A percentile compares a stretch with the other conserved stretches of the same genome.
phyloP scores from a whole-genome alignment of 495 filamentous ascomycete genomes.

The Penicillium waksmanii region DNA sequence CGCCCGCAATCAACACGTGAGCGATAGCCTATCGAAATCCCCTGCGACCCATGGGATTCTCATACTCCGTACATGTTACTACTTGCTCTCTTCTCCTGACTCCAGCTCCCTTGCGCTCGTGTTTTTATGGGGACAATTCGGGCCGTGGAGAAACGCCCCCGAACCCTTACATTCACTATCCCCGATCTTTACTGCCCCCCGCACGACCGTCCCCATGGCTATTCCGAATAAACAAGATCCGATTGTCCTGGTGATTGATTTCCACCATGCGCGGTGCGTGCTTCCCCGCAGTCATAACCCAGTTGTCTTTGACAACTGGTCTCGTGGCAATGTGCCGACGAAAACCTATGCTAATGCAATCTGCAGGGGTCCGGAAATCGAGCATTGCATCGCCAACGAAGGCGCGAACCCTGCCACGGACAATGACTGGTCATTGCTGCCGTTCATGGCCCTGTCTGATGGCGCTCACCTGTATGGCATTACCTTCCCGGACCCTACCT shows the following conservation, averaged over 20 bases:
- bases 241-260: slow-evolving; percentile 89
- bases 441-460: slow-evolving; percentile 97
- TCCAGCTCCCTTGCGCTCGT: slow-evolving; percentile 3
- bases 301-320: background rate
- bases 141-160: slow-evolving; percentile 18
- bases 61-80: background rate
- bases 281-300: background rate
- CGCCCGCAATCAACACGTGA: slow-evolving; percentile 34
- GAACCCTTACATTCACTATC: slow-evolving; percentile 12
- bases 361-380: slow-evolving; percentile 86
- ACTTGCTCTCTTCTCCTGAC: background rate
- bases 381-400: slow-evolving; percentile 85
- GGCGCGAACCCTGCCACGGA: slow-evolving; percentile 78
- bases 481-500: background rate
- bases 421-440: slow-evolving; percentile 90
- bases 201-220: slow-evolving; percentile 38
- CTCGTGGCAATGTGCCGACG: background rate
- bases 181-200: slow-evolving; percentile 1
- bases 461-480: slow-evolving; percentile 83
- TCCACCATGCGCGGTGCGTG: slow-evolving; percentile 86
- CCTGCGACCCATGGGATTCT: background rate
- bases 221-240: slow-evolving; percentile 43
- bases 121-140: slow-evolving; percentile 19
- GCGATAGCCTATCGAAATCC: slow-evolving; percentile 34
- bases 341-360: slow-evolving; percentile 3